Base-by-base conservation (phyloP, 2,329 filamentous ascomycete species). In the Penicillium janthinellum region DNA sequence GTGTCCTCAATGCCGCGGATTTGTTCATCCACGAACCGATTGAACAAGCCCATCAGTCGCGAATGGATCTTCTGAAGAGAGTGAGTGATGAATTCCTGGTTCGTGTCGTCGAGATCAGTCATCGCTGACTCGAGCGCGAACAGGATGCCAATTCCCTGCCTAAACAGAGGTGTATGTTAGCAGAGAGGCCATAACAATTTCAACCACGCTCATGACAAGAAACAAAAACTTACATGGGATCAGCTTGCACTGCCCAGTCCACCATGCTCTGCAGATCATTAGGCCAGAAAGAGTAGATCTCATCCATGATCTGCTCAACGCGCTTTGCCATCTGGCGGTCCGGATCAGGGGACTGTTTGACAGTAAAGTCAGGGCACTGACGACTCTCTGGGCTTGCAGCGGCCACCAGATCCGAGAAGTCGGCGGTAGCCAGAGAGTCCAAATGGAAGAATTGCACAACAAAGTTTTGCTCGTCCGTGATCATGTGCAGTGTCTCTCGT, bases 401-500 rank as follows among this genome's bases (percentile, higher is more conserved):
- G 20, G 84, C 82, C 17, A 97, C 89, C 2, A 89, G 84, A 65
- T 98, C 95, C 1, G 90, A 84, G 71, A 97, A 98, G 71, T 97
- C 93, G 15, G 85, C 78, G 38, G 87, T 88, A 69, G 92, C 89
- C 31, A 94, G 82, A 1, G 92, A 96, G n/a, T 90, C 91, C 28
- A 95, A 87, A 69, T 98, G 94, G 83, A 98, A 98, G 75, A 97
- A 95, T 67, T 96, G 92, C n/a, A 96, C 88, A 51, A 97, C 83
- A 72, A 98, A 99, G 73, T 97, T 98, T 74, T 99, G 94, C 77
- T 99, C 95, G 74, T 94, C 93, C 67, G 92, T 88, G 59, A 97
- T 88, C 57, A 96, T 83, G 5, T 90, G 91, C 47, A 93, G 79
- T 64, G 95, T 86, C 69, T 97, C 92, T 58, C 95, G 90, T 62